Evolutionary conservation across 768 basidiomycete genomes (phyloP).

Genomic region (Mycena kentingensis): DNA sequence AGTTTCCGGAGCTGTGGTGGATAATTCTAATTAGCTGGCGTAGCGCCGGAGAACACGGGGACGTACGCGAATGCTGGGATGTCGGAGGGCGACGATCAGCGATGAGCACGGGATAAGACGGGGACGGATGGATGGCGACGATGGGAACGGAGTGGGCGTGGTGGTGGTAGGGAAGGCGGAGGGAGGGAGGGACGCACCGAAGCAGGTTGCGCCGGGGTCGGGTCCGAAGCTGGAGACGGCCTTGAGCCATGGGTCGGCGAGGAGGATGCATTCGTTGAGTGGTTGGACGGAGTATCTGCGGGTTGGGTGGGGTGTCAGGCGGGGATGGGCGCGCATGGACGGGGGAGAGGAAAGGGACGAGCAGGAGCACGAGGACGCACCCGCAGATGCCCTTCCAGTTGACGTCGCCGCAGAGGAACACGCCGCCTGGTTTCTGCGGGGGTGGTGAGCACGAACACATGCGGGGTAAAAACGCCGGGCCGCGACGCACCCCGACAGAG

Average conservation of each 20-base stretch:
- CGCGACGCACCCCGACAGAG: constrained; percentile 11
- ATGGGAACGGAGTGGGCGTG: no score
- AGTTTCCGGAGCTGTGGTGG: constrained; percentile 14
- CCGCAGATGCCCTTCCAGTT: constrained; percentile 18
- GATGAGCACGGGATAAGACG: background rate
- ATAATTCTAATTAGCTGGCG: background rate
- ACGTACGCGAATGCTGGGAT: constrained; percentile 10
- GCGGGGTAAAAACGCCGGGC: background rate
- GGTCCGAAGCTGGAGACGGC: constrained; percentile 21
- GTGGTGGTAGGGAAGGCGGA: no score
- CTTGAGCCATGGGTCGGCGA: constrained; percentile 13
- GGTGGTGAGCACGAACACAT: background rate
- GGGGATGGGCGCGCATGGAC: background rate
- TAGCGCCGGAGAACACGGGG: background rate
- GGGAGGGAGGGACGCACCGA: constrained; percentile 10
- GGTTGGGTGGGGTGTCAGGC: background rate
- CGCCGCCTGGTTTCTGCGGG: constrained; percentile 17
- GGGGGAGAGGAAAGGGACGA: background rate
- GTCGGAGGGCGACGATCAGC: background rate
- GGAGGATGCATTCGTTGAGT: constrained; percentile 22
- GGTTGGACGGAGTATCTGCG: constrained; percentile 21
- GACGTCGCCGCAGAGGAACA: constrained; percentile 17
- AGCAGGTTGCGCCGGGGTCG: constrained; percentile 20
- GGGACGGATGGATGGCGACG: no score
- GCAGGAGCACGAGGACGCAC: constrained; percentile 15